Evolutionary conservation across 2,329 filamentous ascomycete genomes (phyloP).

Genomic region (Seiridium unicorne): DNA sequence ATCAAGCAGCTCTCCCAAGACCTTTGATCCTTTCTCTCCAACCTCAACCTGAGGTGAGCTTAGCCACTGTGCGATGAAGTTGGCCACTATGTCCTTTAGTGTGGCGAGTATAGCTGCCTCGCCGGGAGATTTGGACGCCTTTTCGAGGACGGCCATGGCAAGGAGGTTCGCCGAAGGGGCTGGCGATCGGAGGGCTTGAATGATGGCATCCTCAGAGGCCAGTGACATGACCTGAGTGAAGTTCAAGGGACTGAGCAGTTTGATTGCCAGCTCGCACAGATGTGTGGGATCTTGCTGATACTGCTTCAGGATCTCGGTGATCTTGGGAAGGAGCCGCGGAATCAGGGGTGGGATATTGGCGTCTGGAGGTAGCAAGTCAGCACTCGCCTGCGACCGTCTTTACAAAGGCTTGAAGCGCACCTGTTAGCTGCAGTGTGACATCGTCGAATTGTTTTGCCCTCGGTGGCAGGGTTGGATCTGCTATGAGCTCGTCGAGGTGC

Average conservation of each 20-base stretch:
- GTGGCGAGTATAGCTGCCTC: constrained; percentile 50
- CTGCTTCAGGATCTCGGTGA: constrained; percentile 51
- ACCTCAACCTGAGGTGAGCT: constrained; percentile 52
- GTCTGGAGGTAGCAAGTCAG: constrained; percentile 30
- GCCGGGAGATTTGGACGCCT: constrained; percentile 46
- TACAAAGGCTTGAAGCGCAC: constrained; percentile 25
- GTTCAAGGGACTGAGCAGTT: constrained; percentile 52
- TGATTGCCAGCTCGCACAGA: constrained; percentile 52
- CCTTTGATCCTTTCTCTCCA: constrained; percentile 49
- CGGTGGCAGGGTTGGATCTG: constrained; percentile 39
- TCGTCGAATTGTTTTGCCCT: constrained; percentile 55
- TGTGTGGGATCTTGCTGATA: constrained; percentile 49
- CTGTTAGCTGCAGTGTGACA: constrained; percentile 57
- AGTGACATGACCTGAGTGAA: constrained; percentile 52
- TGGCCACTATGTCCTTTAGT: constrained; percentile 46
- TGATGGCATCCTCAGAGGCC: constrained; percentile 48
- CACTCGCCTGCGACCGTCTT: too few species aligned
- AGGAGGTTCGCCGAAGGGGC: constrained; percentile 57
- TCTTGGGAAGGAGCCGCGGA: constrained; percentile 49
- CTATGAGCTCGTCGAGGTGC: constrained; percentile 51
- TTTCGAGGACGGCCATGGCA: constrained; percentile 54
- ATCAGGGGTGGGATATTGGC: constrained; percentile 51
- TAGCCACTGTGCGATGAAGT: constrained; percentile 52
- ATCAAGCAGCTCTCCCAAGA: constrained; percentile 54
- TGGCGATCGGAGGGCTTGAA: constrained; percentile 52